Percentiles rank a stretch among this genome's conserved stretches.
phyloP scores from a whole-genome alignment of 2,329 filamentous ascomycete genomes.

The Colletotrichum sojae region DNA sequence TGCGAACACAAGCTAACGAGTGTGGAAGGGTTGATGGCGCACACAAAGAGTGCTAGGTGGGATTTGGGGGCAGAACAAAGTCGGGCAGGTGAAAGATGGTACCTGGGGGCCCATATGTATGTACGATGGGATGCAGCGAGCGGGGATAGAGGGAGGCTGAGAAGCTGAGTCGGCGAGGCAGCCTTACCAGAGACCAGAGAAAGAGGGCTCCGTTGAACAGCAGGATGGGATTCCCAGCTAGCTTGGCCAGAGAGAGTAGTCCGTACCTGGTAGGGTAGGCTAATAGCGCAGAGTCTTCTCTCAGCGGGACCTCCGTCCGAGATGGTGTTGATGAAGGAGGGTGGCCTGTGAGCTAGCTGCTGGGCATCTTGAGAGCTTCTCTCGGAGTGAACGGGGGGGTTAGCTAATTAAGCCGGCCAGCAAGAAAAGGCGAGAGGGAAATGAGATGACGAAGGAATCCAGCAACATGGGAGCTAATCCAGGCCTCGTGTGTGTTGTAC shows the following conservation, averaged over 20 bases:
- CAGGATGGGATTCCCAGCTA: constrained; percentile 24
- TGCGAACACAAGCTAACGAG: constrained; percentile 28
- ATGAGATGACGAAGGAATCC: constrained; percentile 27
- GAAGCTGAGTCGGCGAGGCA: constrained; percentile 30
- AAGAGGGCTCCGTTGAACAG: constrained; percentile 3
- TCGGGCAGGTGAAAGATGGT: constrained; percentile 26
- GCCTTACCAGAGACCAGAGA: constrained; percentile 29
- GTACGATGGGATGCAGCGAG: constrained; percentile 26
- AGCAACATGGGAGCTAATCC: constrained; percentile 28
- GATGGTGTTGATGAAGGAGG: constrained; percentile 31
- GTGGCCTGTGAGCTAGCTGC: constrained; percentile 2
- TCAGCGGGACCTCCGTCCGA: constrained; percentile 25
- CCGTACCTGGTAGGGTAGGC: constrained; percentile 28
- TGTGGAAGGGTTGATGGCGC: constrained; percentile 30
- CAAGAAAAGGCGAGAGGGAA: background rate
- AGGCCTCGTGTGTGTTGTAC: constrained; percentile 15
- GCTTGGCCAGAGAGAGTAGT: constrained; percentile 15
- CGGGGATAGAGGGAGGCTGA: constrained; percentile 24
- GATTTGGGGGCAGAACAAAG: constrained; percentile 29
- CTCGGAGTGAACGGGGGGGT: background rate
- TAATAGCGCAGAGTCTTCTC: constrained; percentile 1
- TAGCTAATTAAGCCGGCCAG: constrained; percentile 8
- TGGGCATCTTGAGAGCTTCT: constrained; percentile 10
- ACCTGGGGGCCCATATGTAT: constrained; percentile 38
- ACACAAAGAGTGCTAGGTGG: constrained; percentile 22